Evolutionary conservation across 768 basidiomycete species (phyloP).

Genomic region (Leccinum fibrillosum): DNA sequence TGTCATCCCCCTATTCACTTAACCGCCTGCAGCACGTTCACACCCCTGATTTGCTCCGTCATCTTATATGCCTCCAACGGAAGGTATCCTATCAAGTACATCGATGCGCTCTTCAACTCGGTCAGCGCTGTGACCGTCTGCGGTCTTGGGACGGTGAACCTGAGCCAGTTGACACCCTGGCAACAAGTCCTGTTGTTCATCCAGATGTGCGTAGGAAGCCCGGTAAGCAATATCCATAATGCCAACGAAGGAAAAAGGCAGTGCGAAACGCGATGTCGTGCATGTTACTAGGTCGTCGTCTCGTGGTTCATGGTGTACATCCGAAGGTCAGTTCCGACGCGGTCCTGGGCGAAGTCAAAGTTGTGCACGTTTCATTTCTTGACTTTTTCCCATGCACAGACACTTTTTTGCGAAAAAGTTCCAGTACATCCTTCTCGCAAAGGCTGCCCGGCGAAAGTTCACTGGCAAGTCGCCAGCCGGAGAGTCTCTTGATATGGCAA

Average conservation of each 20-base stretch:
- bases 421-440: slow-evolving; percentile 48
- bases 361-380: not conserved
- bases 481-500: slow-evolving; percentile 21
- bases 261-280: not conserved
- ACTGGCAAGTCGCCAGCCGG: slow-evolving; percentile 12
- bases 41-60: slow-evolving; percentile 73
- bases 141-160: slow-evolving; percentile 68
- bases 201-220: slow-evolving; percentile 75
- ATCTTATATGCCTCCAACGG: slow-evolving; percentile 87
- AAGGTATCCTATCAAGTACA: slow-evolving; percentile 60
- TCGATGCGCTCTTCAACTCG: slow-evolving; percentile 76
- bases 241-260: too few relatives aligned
- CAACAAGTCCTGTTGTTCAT: slow-evolving; percentile 71
- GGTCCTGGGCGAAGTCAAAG: not conserved
- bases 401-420: slow-evolving; percentile 72
- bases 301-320: slow-evolving; percentile 84
- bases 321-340: slow-evolving; percentile 48
- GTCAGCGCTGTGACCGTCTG: slow-evolving; percentile 78
- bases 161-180: slow-evolving; percentile 65
- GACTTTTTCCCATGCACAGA: not conserved
- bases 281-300: slow-evolving; percentile 54
- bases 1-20: slow-evolving; percentile 1
- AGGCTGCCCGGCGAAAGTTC: slow-evolving; percentile 31
- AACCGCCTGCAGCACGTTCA: slow-evolving; percentile 52
- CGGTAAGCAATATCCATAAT: slow-evolving; percentile 44